Percentiles rank a stretch among this genome's conserved stretches.
phyloP scores from a whole-genome alignment of 352 stramenopile genomes.

The Pythium apleroticum region DNA sequence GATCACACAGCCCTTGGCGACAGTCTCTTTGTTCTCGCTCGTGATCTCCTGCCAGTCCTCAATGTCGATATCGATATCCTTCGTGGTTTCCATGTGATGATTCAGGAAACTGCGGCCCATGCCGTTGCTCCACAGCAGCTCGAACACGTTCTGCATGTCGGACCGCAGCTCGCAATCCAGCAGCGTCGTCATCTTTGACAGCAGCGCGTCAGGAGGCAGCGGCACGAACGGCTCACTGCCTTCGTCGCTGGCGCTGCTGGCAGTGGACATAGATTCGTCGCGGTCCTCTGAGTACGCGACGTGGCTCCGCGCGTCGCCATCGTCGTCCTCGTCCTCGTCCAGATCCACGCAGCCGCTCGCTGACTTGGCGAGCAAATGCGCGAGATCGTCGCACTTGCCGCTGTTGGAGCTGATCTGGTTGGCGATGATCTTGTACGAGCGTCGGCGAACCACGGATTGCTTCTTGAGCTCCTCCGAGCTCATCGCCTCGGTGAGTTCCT shows the following conservation, averaged over 20 bases:
- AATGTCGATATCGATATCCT: constrained; percentile 71
- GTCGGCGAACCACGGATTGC: constrained; percentile 53
- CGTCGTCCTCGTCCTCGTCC: constrained; percentile 27
- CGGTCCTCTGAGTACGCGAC: constrained; percentile 25
- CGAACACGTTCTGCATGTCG: constrained; percentile 63
- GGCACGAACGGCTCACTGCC: constrained; percentile 67
- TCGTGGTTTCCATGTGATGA: constrained; percentile 50
- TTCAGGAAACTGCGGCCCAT: constrained; percentile 48
- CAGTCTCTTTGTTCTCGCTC: constrained; percentile 9
- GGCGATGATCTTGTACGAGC: constrained; percentile 51
- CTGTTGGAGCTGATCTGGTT: constrained; percentile 27
- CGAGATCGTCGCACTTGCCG: constrained; percentile 24
- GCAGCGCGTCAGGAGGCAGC: constrained; percentile 44
- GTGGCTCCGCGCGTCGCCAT: constrained; percentile 28
- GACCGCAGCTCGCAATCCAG: constrained; percentile 69
- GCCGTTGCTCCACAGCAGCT: constrained; percentile 67
- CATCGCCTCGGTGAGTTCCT: constrained; percentile 15
- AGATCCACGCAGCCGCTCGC: constrained; percentile 43
- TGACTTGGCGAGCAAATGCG: constrained; percentile 6
- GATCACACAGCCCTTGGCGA: constrained; percentile 27
- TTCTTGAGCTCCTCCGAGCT: constrained; percentile 35
- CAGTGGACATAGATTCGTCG: constrained; percentile 45
- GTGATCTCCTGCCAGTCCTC: constrained; percentile 54
- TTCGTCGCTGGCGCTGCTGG: constrained; percentile 25
- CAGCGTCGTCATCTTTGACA: constrained; percentile 64